Percentiles rank a stretch among this genome's conserved stretches.
These are phyloP conservation scores for Macrophomina phaseolina DNA, from an alignment of 2,329 filamentous ascomycete species.

Conservation along the genomic window DNA sequence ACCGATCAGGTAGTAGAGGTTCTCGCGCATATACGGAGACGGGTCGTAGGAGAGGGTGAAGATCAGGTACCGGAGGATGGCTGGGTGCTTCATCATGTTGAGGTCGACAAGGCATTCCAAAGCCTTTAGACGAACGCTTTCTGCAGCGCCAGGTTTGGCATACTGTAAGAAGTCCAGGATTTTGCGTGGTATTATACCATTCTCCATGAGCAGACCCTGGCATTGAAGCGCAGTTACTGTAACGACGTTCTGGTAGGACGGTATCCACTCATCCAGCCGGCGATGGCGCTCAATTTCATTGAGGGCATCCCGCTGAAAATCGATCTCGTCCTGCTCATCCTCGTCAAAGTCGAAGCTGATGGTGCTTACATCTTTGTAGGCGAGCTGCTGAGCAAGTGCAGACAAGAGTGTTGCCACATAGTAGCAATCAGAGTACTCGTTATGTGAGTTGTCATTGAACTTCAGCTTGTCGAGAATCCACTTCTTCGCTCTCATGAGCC, in stretches of 20 bases:
- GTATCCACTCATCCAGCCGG: conserved; percentile 70
- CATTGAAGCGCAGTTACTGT: conserved; percentile 67
- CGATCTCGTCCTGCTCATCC: conserved; percentile 57
- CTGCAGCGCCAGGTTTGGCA: conserved; percentile 63
- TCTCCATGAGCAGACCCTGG: conserved; percentile 60
- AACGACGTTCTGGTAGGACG: conserved; percentile 69
- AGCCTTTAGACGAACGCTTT: conserved; percentile 64
- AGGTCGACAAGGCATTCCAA: conserved; percentile 64
- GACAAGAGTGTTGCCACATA: conserved; percentile 83
- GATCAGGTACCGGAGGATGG: conserved; percentile 62
- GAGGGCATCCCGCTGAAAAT: conserved; percentile 62
- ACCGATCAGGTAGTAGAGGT: conserved; percentile 59
- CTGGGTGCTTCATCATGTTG: conserved; percentile 57
- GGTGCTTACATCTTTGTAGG: conserved; percentile 32
- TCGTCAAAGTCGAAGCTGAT: conserved; percentile 51
- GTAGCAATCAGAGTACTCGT: conserved; percentile 83
- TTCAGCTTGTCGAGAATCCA: conserved; percentile 89
- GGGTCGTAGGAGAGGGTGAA: conserved; percentile 62
- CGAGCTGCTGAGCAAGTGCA: conserved; percentile 63
- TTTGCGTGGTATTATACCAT: conserved; percentile 59
- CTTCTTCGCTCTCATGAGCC: conserved; percentile 76
- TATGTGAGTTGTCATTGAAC: conserved; percentile 93
- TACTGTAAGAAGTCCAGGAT: conserved; percentile 66
- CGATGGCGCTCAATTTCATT: conserved; percentile 68
- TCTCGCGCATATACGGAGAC: conserved; percentile 63